phyloP scores from a whole-genome alignment of 2,329 filamentous ascomycete genomes.

The Penicillium expansum region DNA sequence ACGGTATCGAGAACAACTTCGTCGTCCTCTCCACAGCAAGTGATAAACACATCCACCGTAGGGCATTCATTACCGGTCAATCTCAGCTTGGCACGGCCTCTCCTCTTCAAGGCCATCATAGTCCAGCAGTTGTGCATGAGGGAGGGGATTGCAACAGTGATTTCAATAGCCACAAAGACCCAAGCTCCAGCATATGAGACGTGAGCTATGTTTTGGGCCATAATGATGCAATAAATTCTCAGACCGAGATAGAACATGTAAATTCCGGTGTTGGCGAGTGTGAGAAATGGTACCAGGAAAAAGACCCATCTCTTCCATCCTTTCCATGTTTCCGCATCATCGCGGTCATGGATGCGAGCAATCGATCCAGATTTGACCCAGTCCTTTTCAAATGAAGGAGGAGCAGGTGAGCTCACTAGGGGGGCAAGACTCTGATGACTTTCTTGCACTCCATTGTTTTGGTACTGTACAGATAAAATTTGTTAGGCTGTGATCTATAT shows the following conservation, averaged over 20 bases:
- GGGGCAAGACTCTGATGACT: constrained; percentile 36
- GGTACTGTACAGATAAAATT: constrained; percentile 15
- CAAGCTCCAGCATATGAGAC: constrained; percentile 52
- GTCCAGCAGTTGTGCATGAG: constrained; percentile 59
- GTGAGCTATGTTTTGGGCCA: constrained; percentile 46
- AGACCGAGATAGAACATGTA: constrained; percentile 50
- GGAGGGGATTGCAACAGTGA: constrained; percentile 54
- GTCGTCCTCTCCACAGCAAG: constrained; percentile 45
- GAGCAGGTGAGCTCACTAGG: constrained; percentile 31
- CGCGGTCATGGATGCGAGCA: constrained; percentile 35
- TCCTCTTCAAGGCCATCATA: constrained; percentile 56
- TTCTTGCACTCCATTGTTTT: constrained; percentile 25
- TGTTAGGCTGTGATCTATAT: neutral
- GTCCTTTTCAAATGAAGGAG: constrained; percentile 34
- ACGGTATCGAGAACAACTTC: constrained; percentile 44
- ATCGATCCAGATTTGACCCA: constrained; percentile 41
- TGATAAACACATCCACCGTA: constrained; percentile 45
- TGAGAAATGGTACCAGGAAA: constrained; percentile 35
- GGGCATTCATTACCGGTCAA: constrained; percentile 40
- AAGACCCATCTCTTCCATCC: constrained; percentile 40
- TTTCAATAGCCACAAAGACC: constrained; percentile 57
- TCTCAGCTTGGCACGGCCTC: constrained; percentile 54
- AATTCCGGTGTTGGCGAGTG: constrained; percentile 35
- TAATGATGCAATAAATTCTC: constrained; percentile 54
- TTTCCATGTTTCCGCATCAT: constrained; percentile 39